Evolutionary conservation across 108 stramenopile species (phyloP).

Genomic region (Seminavis robusta): DNA sequence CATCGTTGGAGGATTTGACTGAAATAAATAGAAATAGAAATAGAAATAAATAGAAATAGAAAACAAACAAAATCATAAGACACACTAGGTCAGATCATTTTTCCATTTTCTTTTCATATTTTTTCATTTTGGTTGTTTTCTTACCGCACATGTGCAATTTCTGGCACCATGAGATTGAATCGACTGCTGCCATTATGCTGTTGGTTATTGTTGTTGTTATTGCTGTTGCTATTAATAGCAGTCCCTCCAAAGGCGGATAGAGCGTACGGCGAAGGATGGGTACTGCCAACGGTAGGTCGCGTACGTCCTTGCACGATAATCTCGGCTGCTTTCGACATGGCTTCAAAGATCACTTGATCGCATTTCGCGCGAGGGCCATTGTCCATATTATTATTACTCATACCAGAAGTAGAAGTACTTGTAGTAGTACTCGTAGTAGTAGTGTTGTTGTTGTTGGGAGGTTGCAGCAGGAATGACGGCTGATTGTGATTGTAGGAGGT

Average conservation of each 20-base stretch:
- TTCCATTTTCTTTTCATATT: neutral
- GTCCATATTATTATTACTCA: too few relatives aligned
- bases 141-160: constrained; percentile 53
- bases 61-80: neutral
- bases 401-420: too few relatives aligned
- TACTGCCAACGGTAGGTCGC: constrained; percentile 17
- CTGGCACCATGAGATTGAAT: constrained; percentile 72
- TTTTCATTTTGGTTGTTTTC: constrained; percentile 2
- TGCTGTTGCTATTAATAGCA: constrained; percentile 4
- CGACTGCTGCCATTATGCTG: constrained; percentile 26
- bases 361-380: constrained; percentile 71
- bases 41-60: neutral
- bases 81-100: neutral
- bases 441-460: too few relatives aligned
- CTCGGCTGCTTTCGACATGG: constrained; percentile 81
- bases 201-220: constrained; percentile 11
- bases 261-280: neutral
- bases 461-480: too few relatives aligned
- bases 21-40: neutral
- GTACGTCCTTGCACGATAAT: constrained; percentile 71
- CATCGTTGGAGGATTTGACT: constrained; percentile 48
- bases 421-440: too few relatives aligned
- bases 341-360: constrained; percentile 88
- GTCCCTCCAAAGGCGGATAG: neutral
- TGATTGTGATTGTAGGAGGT: too few relatives aligned